Evolutionary conservation across 2,329 filamentous ascomycete genomes (phyloP), one percentile per base, ranked within the genome.

Genomic region (Cephalotrichum gorgonifer): DNA sequence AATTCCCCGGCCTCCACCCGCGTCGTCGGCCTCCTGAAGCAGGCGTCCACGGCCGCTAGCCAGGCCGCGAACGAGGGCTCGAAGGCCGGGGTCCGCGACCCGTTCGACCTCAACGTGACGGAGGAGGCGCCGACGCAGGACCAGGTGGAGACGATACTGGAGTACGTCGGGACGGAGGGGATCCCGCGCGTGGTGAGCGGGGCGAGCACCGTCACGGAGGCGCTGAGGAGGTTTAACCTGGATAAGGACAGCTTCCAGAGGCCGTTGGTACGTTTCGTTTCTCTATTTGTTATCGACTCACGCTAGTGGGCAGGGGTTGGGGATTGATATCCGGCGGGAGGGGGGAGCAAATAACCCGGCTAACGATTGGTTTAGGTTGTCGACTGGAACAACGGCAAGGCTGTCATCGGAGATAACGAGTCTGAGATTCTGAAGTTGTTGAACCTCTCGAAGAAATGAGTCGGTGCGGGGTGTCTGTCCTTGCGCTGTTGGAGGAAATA

Each of bases 341-440:
- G n/a, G n/a, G n/a, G n/a, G n/a, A n/a, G n/a, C n/a, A n/a, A n/a
- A n/a, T n/a, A n/a, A n/a, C n/a, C n/a, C n/a, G n/a, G n/a, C 46
- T 47, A 42, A 43, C 47, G 35, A 51, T 53, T 54, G 15, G 22
- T 31, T 26, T 54, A 75, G 77, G 69, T 85, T 51, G 91, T 97
- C 47, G 91, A 97, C 64, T 97, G 93, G 93, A 88, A 85, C 63
- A 90, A 91, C 64, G 93, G 90, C 55, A 86, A 81, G 64, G 91
- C 83, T 43, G 73, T 86, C 69, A 71, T 79, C 25, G 87, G 88
- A 20, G 87, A 86, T 46, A 83, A 86, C 55, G 84, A 95, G 70
- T 95, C 88, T 15, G 86, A 91, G 70, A 96, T 97, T 53, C 67
- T 95, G 61, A 88, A 85, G 67, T 74, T 95, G 66, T 67, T 96